Conservation (phyloP, 805 yeast genomes). For the Ogataea minuta region DNA sequence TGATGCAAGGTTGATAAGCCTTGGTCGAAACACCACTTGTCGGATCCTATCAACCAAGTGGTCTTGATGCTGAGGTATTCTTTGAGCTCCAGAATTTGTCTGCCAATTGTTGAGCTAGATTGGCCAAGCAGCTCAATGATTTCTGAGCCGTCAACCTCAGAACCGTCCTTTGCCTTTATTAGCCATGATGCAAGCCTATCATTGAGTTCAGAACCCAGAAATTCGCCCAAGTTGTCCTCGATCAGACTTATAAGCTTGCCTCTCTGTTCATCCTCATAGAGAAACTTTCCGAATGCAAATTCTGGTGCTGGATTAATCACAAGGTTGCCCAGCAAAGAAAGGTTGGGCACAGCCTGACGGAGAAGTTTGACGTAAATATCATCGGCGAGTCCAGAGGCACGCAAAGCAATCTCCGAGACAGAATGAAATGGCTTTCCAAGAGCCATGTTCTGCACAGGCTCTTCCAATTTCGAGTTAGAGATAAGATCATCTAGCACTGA, state of each 20-base stretch:
- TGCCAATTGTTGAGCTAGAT: slow-evolving; percentile 37
- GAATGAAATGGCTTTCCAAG: slow-evolving; percentile 47
- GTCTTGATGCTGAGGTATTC: slow-evolving; percentile 48
- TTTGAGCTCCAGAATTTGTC: slow-evolving; percentile 42
- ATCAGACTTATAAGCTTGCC: slow-evolving; percentile 44
- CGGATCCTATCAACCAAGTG: slow-evolving; percentile 89
- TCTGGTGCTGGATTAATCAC: slow-evolving; percentile 71
- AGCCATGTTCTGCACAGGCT: slow-evolving; percentile 61
- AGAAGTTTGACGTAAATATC: slow-evolving; percentile 75
- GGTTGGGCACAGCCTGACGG: slow-evolving; percentile 54
- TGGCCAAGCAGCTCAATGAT: slow-evolving; percentile 37
- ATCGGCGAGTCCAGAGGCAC: slow-evolving; percentile 19
- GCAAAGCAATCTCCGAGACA: slow-evolving; percentile 19
- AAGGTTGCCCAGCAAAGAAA: slow-evolving; percentile 53
- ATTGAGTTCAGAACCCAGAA: slow-evolving; percentile 48
- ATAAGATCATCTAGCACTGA: slow-evolving; percentile 47
- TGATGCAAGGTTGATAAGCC: slow-evolving; percentile 92
- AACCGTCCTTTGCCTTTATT: slow-evolving; percentile 43
- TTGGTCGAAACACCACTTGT: slow-evolving; percentile 91
- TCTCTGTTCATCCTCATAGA: slow-evolving; percentile 55
- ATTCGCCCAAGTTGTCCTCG: slow-evolving; percentile 42
- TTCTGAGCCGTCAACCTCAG: slow-evolving; percentile 30
- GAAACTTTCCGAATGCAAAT: slow-evolving; percentile 77
- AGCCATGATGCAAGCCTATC: slow-evolving; percentile 71
- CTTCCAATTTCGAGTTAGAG: slow-evolving; percentile 47